phyloP scores from a whole-genome alignment of 2,329 filamentous ascomycete species.

The Trichoderma citrinoviride region DNA sequence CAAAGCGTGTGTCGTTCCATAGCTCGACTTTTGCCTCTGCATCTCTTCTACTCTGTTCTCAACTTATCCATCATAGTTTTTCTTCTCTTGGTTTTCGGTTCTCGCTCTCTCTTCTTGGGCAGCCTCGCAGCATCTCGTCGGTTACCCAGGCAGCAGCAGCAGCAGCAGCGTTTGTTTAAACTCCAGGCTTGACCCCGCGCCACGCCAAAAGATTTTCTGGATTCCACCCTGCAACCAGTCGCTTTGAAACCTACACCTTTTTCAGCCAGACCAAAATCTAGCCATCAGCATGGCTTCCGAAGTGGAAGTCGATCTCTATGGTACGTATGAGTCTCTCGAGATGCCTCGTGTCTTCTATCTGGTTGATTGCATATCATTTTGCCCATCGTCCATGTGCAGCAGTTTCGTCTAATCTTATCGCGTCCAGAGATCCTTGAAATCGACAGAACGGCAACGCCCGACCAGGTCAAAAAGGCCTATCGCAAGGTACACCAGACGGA shows the following conservation, averaged over 20 bases:
- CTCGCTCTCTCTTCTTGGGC: not conserved
- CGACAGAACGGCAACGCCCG: slow-evolving; percentile 65
- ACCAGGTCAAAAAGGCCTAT: slow-evolving; percentile 93
- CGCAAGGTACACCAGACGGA: slow-evolving; percentile 67
- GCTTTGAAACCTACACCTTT: not conserved
- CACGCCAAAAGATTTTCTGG: slow-evolving; percentile 22
- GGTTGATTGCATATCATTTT: not conserved
- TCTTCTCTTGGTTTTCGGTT: not conserved
- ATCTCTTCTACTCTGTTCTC: not conserved
- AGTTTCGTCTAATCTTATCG: slow-evolving; percentile 13
- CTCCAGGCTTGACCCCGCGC: slow-evolving; percentile 17
- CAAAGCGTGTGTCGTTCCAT: too few species aligned
- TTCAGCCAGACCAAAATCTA: not conserved
- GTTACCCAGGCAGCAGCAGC: slow-evolving; percentile 13
- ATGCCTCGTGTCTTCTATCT: not conserved
- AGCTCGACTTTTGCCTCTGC: not conserved
- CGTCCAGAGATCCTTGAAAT: slow-evolving; percentile 73
- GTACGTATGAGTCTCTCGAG: slow-evolving; percentile 37
- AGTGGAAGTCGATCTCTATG: slow-evolving; percentile 60
- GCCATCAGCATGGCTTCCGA: slow-evolving; percentile 30
- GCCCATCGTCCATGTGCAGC: not conserved
- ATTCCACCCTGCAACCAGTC: slow-evolving; percentile 1
- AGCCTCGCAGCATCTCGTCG: not conserved
- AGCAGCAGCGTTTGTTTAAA: not conserved
- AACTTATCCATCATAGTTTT: not conserved